These are phyloP conservation scores for Diddensiella santjacobensis DNA, from an alignment of 805 yeast genomes.

Conservation along the genomic window DNA sequence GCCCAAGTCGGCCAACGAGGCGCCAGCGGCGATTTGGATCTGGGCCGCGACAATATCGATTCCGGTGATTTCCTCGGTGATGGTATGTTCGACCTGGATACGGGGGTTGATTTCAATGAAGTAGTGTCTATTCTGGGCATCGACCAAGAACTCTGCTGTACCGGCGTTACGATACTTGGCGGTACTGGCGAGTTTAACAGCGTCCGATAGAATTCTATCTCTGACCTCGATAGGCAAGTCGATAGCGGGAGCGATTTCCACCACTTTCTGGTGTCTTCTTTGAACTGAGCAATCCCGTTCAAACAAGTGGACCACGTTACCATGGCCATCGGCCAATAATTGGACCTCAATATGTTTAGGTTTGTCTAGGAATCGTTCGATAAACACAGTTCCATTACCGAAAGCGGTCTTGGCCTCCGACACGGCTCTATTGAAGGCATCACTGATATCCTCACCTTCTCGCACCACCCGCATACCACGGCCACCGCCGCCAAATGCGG, in stretches of 20 bases:
- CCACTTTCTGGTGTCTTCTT: constrained; percentile 98
- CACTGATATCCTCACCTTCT: constrained; percentile 89
- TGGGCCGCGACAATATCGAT: constrained; percentile 97
- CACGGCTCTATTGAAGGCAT: constrained; percentile 89
- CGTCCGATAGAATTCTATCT: constrained; percentile 90
- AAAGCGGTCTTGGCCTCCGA: constrained; percentile 95
- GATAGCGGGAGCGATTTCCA: constrained; percentile 96
- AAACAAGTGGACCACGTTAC: constrained; percentile 90
- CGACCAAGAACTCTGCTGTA: constrained; percentile 96
- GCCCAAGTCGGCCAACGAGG: constrained; percentile 86
- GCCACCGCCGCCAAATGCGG: constrained; percentile 99
- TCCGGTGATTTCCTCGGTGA: constrained; percentile 98
- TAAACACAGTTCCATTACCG: constrained; percentile 97
- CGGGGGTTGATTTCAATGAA: constrained; percentile 98
- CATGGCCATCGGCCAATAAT: constrained; percentile 86
- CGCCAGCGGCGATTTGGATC: constrained; percentile 98
- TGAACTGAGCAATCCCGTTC: constrained; percentile 99
- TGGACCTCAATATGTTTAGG: constrained; percentile 99
- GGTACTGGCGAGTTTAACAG: constrained; percentile 82
- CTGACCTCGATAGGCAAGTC: constrained; percentile 78
- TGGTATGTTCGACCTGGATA: constrained; percentile 97
- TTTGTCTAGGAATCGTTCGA: constrained; percentile 88
- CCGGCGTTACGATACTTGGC: constrained; percentile 97
- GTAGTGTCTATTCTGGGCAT: constrained; percentile 88
- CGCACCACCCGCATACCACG: constrained; percentile 99